These are phyloP conservation scores for Lipomyces anomalus DNA, from an alignment of 805 yeast species.

Conservation along the genomic window DNA sequence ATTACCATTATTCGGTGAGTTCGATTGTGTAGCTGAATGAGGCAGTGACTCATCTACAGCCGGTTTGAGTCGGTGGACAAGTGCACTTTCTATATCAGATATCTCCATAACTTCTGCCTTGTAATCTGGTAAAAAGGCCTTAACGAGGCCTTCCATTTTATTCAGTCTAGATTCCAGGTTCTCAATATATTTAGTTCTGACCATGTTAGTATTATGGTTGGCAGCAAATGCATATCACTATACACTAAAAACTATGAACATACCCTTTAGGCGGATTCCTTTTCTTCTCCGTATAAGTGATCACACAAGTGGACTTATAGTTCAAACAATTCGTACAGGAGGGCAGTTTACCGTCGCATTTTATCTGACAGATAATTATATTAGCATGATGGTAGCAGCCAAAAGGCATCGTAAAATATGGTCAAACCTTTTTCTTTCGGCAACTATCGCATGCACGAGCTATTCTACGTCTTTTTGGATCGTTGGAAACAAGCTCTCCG, in stretches of 20 bases:
- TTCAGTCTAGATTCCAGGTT: slow-evolving; percentile 25
- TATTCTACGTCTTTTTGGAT: slow-evolving; percentile 34
- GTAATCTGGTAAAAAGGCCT: slow-evolving; percentile 17
- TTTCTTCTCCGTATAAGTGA: slow-evolving; percentile 27
- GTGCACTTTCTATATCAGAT: no score
- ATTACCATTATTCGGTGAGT: no score
- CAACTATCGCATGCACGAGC: slow-evolving; percentile 47
- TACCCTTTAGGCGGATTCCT: slow-evolving; percentile 25
- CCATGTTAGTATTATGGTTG: not conserved
- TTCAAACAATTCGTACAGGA: slow-evolving; percentile 31
- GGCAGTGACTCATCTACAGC: no score
- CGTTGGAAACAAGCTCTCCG: no score
- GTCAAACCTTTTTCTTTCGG: slow-evolving; percentile 35
- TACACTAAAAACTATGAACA: no score
- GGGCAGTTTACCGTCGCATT: slow-evolving; percentile 35
- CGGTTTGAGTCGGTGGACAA: no score
- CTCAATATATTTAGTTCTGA: slow-evolving; percentile 25
- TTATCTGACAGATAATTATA: slow-evolving; percentile 25
- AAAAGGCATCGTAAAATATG: not conserved
- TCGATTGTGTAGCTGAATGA: no score
- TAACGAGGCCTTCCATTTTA: slow-evolving; percentile 26
- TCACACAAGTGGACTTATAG: slow-evolving; percentile 25
- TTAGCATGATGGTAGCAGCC: no score
- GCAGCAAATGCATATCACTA: no score
- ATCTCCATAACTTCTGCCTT: no score